These are phyloP conservation scores for Monilinia aucupariae DNA, from an alignment of 2,329 filamentous ascomycete genomes.

Conservation along the genomic window DNA sequence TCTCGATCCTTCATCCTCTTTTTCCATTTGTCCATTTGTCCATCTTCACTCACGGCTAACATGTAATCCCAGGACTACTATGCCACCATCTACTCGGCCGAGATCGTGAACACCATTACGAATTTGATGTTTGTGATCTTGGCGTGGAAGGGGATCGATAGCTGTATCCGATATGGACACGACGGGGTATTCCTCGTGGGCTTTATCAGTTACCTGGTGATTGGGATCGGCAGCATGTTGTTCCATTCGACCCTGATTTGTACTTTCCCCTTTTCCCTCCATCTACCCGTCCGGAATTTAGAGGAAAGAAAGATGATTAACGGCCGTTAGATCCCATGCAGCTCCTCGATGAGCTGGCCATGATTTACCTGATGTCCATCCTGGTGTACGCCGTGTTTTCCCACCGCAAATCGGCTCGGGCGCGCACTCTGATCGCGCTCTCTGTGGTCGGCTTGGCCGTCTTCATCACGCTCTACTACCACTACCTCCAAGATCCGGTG, in stretches of 20 bases:
- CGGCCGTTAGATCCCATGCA: not conserved
- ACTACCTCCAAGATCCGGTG: not conserved
- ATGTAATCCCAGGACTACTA: not conserved
- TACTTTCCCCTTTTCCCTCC: not conserved
- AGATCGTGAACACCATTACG: not conserved
- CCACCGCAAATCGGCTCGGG: not conserved
- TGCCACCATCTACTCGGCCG: not conserved
- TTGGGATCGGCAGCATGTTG: not conserved
- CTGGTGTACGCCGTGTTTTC: not conserved
- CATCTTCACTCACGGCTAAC: not conserved
- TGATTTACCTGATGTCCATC: not conserved
- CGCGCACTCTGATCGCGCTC: not conserved
- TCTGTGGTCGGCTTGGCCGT: not conserved
- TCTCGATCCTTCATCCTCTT: not conserved
- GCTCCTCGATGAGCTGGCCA: not conserved
- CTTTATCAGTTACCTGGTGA: not conserved
- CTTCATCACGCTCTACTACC: conserved; percentile 2
- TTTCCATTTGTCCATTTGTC: too few relatives aligned
- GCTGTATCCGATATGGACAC: not conserved
- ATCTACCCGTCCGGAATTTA: too few relatives aligned
- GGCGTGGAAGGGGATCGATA: not conserved
- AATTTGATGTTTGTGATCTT: conserved; percentile 3
- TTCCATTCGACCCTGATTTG: conserved; percentile 2
- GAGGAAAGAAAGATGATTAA: not conserved
- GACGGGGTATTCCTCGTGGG: not conserved